Base-by-base conservation (phyloP, 805 yeast species). In the Yarrowia bubula region DNA sequence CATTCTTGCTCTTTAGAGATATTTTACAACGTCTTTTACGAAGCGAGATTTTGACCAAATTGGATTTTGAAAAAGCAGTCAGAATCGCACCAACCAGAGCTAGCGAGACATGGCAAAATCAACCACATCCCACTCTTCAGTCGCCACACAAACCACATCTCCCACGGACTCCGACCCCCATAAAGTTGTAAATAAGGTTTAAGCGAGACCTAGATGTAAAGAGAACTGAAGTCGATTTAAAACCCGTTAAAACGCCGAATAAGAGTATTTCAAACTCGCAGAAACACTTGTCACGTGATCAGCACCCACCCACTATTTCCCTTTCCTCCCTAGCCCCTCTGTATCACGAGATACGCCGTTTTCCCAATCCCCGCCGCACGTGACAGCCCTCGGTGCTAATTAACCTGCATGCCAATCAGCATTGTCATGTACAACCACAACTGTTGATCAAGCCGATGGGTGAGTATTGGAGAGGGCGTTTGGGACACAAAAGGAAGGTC, bases 381-480 rank as follows among this genome's bases (percentile, higher is more conserved):
- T 48, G 55, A 48, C 41, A 48, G 41, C 13, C 39, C 17, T 31
- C 17, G 55, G 55, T 15, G 38, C 17, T 48, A 48, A 48, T 48
- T 48, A 48, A 48, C 55, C 55, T 48, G 55, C 55, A 48, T 48
- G 55, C 13, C 55, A 13, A 48, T 48, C 55, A 41, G 41, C 55
- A 48, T 48, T 48, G 55, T 48, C 55, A 48, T 48, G 55, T 48
- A 48, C 55, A 18, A 48, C 55, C 53, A 15, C 53, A 15, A 47
- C 53, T 32, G 53, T 47, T 47, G 53, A 47, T 32, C 53, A 47
- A 44, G 55, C 53, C 55, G 55, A 48, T 48, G 55, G 55, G 55
- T 48, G 55, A 48, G 55, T 48, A 48, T 22, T 17, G 2, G 17
- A n/a, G 33, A n/a, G 9, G 2, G 28, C 3, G 13, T 10, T 6